These are phyloP conservation scores for Pythium biforme DNA, from an alignment of 352 stramenopile genomes.

Conservation along the genomic window DNA sequence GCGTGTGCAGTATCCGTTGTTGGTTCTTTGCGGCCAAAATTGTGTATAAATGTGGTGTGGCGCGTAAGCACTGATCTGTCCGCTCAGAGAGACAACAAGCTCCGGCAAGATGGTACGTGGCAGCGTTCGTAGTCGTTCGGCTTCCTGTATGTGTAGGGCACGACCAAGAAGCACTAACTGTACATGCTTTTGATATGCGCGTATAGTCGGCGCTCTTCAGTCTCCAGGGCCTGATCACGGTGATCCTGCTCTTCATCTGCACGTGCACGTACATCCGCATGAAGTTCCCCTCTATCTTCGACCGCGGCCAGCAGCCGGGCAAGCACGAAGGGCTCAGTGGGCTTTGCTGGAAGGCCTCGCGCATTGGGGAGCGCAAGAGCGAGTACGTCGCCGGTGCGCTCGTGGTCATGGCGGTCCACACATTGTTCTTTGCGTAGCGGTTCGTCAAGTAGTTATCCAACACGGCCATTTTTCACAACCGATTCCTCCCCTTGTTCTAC, in stretches of 20 bases:
- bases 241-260: conserved; percentile 97
- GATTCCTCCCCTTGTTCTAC: too few species aligned
- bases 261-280: conserved; percentile 96
- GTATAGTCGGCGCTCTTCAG: conserved; percentile 95
- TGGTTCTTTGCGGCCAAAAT: conserved; percentile 25
- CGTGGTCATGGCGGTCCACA: conserved; percentile 90
- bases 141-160: background rate
- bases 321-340: conserved; percentile 87
- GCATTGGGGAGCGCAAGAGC: conserved; percentile 92
- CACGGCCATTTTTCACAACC: too few species aligned
- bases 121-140: background rate
- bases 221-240: conserved; percentile 95
- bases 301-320: conserved; percentile 75
- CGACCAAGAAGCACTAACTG: background rate
- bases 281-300: conserved; percentile 95
- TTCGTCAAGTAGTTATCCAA: background rate
- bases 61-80: background rate
- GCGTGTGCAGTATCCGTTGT: conserved; percentile 14
- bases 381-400: conserved; percentile 82
- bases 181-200: background rate
- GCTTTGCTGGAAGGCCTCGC: conserved; percentile 91
- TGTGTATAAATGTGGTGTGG: conserved; percentile 27
- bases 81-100: background rate
- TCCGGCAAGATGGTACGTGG: conserved; percentile 27
- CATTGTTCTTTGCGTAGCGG: conserved; percentile 83